Base-by-base conservation (phyloP, 1,139 yeast species). In the Yamadazyma aaseri region DNA sequence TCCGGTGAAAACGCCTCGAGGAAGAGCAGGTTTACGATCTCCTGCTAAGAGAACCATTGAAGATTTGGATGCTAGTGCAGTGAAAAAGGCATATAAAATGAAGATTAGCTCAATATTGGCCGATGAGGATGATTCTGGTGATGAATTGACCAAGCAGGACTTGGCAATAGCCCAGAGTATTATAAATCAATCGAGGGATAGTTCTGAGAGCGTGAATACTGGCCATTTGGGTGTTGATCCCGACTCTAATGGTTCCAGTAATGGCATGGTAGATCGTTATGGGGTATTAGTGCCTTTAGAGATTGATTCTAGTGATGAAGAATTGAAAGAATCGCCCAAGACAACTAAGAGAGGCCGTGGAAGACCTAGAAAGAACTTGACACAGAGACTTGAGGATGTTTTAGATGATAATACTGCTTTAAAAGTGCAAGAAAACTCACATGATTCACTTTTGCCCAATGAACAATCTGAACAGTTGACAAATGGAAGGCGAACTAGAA, bases 51-150 rank as follows among this genome's bases (percentile, higher is more conserved):
- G 80, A 44, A 41, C 65, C 1, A 42, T 51, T 34, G 49, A 49
- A 0, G 78, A 73, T 16, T 46, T 74, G 34, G 76, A 78, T 40
- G 52, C 51, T 31, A 65, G 79, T 5, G 85, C 85, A 0, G 55
- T 75, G 16, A 70, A 69, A 42, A 53, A 73, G 42, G 80, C 85
- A 0, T 52, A 61, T 20, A 46, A 54, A 26, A 53, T 59, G 2
- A 50, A 51, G 15, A 46, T 59, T 3, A 64, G 65, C 38, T 52
- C 59, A 4, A 53, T 50, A 26, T 52, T 65, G 58, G 63, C 58
- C 13, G 75, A 64, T 17, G 71, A 60, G 5, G 55, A 56, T 5
- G 51, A 54, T 6, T 63, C 55, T 14, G 65, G 60, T 11, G 49
- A 45, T 21, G 32, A 27, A 21, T 46, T 59, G 29, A 45, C 49